Conservation (phyloP, 2,329 filamentous ascomycete genomes). For the Xylaria sp. region DNA sequence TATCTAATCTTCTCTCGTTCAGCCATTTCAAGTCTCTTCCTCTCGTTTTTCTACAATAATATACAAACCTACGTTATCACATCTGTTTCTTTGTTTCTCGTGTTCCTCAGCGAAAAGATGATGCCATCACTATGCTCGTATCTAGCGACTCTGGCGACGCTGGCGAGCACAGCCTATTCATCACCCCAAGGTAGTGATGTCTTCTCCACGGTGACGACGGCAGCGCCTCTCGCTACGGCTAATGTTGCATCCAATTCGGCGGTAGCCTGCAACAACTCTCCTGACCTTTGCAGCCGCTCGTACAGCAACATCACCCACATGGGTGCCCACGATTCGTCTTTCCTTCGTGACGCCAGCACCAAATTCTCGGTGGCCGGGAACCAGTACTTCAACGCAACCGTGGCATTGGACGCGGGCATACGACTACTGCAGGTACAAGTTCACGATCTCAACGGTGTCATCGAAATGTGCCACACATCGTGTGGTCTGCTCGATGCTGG, state of each 20-base stretch:
- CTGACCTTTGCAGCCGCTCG: slow-evolving; percentile 69
- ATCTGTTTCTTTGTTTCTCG: background rate
- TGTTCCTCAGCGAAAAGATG: slow-evolving; percentile 16
- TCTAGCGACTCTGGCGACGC: slow-evolving; percentile 11
- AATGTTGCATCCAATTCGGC: slow-evolving; percentile 23
- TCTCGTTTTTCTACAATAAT: background rate
- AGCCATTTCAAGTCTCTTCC: background rate
- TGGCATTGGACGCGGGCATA: slow-evolving; percentile 72
- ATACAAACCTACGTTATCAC: background rate
- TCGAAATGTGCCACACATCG: slow-evolving; percentile 72
- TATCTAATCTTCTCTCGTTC: slow-evolving; percentile 1
- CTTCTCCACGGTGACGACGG: background rate
- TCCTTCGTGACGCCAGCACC: slow-evolving; percentile 68
- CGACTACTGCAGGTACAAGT: slow-evolving; percentile 75
- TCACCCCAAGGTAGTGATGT: slow-evolving; percentile 16
- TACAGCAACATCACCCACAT: slow-evolving; percentile 82
- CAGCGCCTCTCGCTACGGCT: slow-evolving; percentile 12
- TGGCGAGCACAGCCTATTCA: slow-evolving; percentile 19
- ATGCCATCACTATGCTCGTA: slow-evolving; percentile 14
- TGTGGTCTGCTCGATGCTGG: slow-evolving; percentile 74
- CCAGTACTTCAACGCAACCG: slow-evolving; percentile 75
- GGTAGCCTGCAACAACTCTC: slow-evolving; percentile 80
- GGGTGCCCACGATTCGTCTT: slow-evolving; percentile 76
- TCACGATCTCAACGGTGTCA: slow-evolving; percentile 63
- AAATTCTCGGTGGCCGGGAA: slow-evolving; percentile 69